Evolutionary conservation across 176 grass and related monocot species (phyloP).

Genomic region (Ensete ventricosum): DNA sequence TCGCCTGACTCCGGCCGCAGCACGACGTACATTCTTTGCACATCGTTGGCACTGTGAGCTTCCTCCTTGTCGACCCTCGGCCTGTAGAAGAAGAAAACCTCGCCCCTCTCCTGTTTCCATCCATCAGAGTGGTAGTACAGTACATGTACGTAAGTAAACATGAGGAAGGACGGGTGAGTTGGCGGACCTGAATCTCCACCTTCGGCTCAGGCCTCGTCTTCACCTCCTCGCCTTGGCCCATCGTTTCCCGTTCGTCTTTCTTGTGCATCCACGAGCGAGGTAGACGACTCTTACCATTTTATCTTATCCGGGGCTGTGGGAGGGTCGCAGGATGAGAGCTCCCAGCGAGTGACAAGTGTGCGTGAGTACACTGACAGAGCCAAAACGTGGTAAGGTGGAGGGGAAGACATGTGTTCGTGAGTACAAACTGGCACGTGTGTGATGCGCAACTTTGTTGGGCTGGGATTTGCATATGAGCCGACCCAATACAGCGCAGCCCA

Average conservation of each 20-base stretch:
- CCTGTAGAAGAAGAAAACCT: conserved; percentile 94
- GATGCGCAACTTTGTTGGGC: too few species aligned
- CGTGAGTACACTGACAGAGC: too few species aligned
- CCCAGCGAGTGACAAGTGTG: too few species aligned
- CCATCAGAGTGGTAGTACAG: neutral
- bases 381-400: too few species aligned
- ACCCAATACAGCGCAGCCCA: too few species aligned
- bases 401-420: too few species aligned
- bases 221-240: conserved; percentile 63
- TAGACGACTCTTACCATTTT: too few species aligned
- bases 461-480: too few species aligned
- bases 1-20: conserved; percentile 51
- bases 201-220: conserved; percentile 55
- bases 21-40: conserved; percentile 71
- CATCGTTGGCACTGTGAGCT: conserved; percentile 47
- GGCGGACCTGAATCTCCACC: conserved; percentile 46
- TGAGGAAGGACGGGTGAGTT: neutral
- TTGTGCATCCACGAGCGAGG: too few species aligned
- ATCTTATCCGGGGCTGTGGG: too few species aligned
- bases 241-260: neutral
- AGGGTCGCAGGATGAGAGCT: too few species aligned
- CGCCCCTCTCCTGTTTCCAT: conserved; percentile 55
- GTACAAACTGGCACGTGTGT: too few species aligned
- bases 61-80: conserved; percentile 68
- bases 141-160: neutral